Base-by-base conservation (phyloP, 495 filamentous ascomycete species). In the Choiromyces venosus region DNA sequence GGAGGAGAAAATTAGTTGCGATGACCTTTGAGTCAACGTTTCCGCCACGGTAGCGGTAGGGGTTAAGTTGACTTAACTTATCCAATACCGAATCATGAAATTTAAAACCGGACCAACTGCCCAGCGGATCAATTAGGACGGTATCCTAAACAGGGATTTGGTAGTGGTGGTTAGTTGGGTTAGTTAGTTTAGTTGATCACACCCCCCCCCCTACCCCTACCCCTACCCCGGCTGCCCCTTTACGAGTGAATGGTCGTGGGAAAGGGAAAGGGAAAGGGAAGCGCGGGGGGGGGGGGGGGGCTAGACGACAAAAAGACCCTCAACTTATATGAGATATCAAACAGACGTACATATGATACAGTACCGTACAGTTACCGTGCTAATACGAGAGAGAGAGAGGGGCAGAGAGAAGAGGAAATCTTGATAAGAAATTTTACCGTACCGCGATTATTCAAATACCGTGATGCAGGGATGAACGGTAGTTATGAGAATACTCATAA, bases 61-160 rank as follows among this genome's bases (percentile, higher is more conserved):
- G 46, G 46, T 56, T n/a, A 56, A 25, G 42, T 76, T 76, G 75
- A 72, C 68, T 72, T 70, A 69, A 66, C 42, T 46, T 66, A 44
- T 61, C 65, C 37, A 33, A 64, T 38, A 21, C 19, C 19, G 36
- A 35, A 52, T 40, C 52, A 38, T 68, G 64, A 67, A 46, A 70
- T 77, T 77, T 12, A 69, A 73, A 77, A 77, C 64, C 36, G 61
- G 74, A 46, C 52, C 16, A 33, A 33, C 75, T 44, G 16, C 37
- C 36, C 37, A 77, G 70, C 56, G 70, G 69, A 77, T 76, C 65
- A 77, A 76, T 77, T 44, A 29, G 75, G 69, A 66, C 74, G 56
- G 71, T 56, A 73, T 73, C 29, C 52, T 61, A 18, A 29, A 61
- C 52, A 61, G 52, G 52, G 52, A 29, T 61, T 33, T 33, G 25